These are phyloP conservation scores for Oryza meridionalis DNA, from an alignment of 176 grass and related monocot species.

Conservation along the genomic window DNA sequence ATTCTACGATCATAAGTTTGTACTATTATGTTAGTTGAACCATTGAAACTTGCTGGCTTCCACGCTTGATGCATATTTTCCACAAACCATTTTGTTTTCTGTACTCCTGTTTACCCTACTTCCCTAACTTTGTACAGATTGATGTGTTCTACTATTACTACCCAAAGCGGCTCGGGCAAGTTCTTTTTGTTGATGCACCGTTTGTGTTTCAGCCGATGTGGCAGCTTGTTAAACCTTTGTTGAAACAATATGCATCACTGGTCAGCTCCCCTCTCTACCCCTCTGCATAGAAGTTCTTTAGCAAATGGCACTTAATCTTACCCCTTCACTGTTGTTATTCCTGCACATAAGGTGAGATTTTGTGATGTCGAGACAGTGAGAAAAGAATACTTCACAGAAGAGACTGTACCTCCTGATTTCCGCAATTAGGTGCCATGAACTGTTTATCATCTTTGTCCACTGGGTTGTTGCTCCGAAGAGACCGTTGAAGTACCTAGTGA, in stretches of 20 bases:
- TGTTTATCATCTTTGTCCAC: background rate
- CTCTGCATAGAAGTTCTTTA: background rate
- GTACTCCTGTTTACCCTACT: background rate
- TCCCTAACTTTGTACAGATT: constrained; percentile 48
- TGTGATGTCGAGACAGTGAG: constrained; percentile 64
- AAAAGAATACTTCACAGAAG: constrained; percentile 80
- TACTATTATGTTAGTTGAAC: background rate
- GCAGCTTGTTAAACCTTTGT: constrained; percentile 83
- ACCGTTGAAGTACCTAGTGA: background rate
- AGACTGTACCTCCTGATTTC: constrained; percentile 71
- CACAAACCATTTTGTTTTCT: background rate
- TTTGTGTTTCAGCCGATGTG: constrained; percentile 92
- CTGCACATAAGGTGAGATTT: constrained; percentile 64
- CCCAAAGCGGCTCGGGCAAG: constrained; percentile 77
- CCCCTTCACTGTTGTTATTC: background rate
- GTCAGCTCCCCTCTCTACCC: constrained; percentile 34
- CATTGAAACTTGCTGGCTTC: background rate
- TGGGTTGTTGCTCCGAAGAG: background rate
- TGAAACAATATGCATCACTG: constrained; percentile 84
- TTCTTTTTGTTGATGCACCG: constrained; percentile 89
- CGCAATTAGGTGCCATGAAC: constrained; percentile 23
- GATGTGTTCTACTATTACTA: constrained; percentile 98
- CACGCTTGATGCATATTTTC: background rate
- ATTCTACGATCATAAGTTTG: background rate
- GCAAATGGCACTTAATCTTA: constrained; percentile 2